Conservation (phyloP, 768 basidiomycete species). For the Megacollybia marginata region DNA sequence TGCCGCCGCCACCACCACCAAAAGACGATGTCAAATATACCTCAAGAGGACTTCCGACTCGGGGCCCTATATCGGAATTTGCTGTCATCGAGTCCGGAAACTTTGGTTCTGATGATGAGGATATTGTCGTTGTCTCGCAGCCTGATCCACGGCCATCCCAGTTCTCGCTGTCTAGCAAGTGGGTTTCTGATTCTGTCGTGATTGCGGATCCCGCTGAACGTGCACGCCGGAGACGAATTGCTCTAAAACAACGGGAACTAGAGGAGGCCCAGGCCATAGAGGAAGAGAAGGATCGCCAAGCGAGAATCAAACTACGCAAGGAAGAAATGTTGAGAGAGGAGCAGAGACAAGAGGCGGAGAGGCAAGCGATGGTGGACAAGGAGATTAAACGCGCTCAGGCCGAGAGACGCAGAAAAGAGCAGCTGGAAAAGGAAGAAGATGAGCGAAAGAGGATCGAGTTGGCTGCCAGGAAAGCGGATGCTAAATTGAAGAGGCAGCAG, state of each 20-base stretch:
- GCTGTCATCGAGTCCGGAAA: slow-evolving; percentile 28
- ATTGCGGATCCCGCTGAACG: slow-evolving; percentile 16
- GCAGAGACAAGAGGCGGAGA: slow-evolving; percentile 34
- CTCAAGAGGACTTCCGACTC: slow-evolving; percentile 4
- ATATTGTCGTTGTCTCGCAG: slow-evolving; percentile 14
- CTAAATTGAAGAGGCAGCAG: slow-evolving; percentile 40
- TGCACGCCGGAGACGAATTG: slow-evolving; percentile 14
- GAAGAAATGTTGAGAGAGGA: slow-evolving; percentile 33
- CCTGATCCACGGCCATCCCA: slow-evolving; percentile 6
- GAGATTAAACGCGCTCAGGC: slow-evolving; percentile 30
- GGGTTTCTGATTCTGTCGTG: slow-evolving; percentile 20
- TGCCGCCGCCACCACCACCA: slow-evolving; percentile 37
- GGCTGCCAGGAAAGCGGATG: slow-evolving; percentile 38
- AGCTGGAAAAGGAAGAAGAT: slow-evolving; percentile 37
- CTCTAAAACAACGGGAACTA: slow-evolving; percentile 23
- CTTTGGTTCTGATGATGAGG: slow-evolving; percentile 16
- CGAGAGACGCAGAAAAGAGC: slow-evolving; percentile 30
- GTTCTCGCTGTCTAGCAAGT: slow-evolving; percentile 24
- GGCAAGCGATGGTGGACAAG: slow-evolving; percentile 30
- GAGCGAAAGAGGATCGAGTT: slow-evolving; percentile 34
- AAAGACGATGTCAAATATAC: slow-evolving; percentile 29
- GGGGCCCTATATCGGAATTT: slow-evolving; percentile 19
- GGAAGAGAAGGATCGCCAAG: slow-evolving; percentile 39
- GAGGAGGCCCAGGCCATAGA: slow-evolving; percentile 36
- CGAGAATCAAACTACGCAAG: slow-evolving; percentile 31